Percentiles rank a stretch among this genome's conserved stretches.
Conservation (phyloP, 495 filamentous ascomycete genomes). For the Daldinia grandis region DNA sequence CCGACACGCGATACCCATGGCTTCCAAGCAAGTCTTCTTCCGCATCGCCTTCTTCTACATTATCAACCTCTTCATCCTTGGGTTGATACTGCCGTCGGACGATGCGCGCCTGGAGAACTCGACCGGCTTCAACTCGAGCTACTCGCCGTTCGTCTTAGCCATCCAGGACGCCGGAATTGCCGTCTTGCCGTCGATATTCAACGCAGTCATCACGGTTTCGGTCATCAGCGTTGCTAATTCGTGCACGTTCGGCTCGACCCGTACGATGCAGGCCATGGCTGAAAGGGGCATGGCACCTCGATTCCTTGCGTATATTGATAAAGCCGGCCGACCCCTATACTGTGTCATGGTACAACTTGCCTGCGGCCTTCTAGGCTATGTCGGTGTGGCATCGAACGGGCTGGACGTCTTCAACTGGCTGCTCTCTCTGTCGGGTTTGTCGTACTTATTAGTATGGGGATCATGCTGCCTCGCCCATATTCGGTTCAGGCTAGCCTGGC, state of each 20-base stretch:
- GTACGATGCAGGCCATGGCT: slow-evolving; percentile 70
- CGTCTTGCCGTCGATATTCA: not conserved
- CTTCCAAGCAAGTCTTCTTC: slow-evolving; percentile 83
- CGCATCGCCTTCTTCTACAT: slow-evolving; percentile 88
- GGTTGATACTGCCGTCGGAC: slow-evolving; percentile 57
- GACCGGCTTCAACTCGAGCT: not conserved
- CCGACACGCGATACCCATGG: slow-evolving; percentile 76
- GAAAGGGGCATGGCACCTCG: slow-evolving; percentile 65
- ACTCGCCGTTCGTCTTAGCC: not conserved
- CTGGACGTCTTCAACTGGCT: not conserved
- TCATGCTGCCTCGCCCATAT: not conserved
- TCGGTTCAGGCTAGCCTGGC: not conserved
- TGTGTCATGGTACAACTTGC: not conserved
- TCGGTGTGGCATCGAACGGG: not conserved
- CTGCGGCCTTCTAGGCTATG: not conserved
- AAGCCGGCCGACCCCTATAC: slow-evolving; percentile 48
- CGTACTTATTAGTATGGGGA: not conserved
- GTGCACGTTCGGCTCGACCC: slow-evolving; percentile 67
- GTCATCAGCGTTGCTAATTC: slow-evolving; percentile 69
- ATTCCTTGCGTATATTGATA: slow-evolving; percentile 65
- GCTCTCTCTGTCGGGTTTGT: not conserved
- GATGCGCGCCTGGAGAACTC: slow-evolving; percentile 39
- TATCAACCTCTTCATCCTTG: slow-evolving; percentile 66
- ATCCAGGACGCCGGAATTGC: not conserved
- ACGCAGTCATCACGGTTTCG: slow-evolving; percentile 71